Conservation (phyloP, 345 rosid genomes). For the Ricinus communis region DNA sequence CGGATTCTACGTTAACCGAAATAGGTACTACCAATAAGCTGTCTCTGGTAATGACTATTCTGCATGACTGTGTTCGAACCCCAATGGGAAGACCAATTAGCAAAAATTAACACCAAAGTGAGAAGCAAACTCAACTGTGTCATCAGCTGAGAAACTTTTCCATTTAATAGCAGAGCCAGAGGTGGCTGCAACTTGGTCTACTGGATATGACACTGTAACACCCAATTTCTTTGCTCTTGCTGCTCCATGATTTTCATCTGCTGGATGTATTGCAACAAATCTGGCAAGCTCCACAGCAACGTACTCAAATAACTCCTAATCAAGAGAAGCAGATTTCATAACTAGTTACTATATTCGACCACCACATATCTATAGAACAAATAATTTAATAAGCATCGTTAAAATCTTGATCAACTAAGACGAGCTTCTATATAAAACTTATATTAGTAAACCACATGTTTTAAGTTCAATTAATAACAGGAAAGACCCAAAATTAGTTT, state of each 20-base stretch:
- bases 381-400: too few relatives aligned
- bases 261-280: constrained; percentile 38
- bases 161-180: constrained; percentile 40
- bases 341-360: too few relatives aligned
- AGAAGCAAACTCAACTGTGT: constrained; percentile 33
- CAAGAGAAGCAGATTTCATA: not conserved
- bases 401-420: not conserved
- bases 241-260: constrained; percentile 14
- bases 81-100: too few relatives aligned
- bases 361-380: too few relatives aligned
- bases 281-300: constrained; percentile 49
- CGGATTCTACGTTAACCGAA: too few relatives aligned
- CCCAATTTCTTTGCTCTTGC: constrained; percentile 37
- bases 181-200: constrained; percentile 34
- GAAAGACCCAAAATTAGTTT: too few relatives aligned
- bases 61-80: too few relatives aligned
- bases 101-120: not conserved
- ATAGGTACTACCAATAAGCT: too few relatives aligned
- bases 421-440: not conserved
- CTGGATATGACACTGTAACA: constrained; percentile 43
- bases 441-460: too few relatives aligned
- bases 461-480: too few relatives aligned
- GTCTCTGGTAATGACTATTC: too few relatives aligned
- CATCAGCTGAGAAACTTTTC: constrained; percentile 43
- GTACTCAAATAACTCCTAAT: constrained; percentile 45